A percentile compares a stretch with the other conserved stretches of the same genome.
These are phyloP conservation scores for Microstroma glucosiphilum DNA, from an alignment of 1,284 basidiomycete genomes.

Conservation along the genomic window DNA sequence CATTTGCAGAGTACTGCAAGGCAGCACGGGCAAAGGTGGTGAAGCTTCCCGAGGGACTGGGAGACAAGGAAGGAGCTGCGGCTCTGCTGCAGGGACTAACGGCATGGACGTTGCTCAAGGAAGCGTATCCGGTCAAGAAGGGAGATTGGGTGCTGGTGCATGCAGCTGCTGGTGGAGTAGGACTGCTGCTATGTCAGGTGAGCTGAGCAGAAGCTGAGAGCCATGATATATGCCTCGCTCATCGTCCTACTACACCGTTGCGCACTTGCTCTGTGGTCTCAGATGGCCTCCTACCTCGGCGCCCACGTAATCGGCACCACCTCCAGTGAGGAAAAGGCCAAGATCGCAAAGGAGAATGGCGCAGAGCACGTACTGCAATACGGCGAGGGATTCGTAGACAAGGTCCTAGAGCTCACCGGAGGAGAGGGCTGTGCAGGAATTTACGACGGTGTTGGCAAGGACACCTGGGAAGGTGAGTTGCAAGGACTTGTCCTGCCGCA, in stretches of 20 bases:
- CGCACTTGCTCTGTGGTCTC: too few relatives aligned
- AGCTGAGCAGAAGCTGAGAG: too few relatives aligned
- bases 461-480: slow-evolving; percentile 61
- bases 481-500: slow-evolving; percentile 57
- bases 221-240: neutral
- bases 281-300: slow-evolving; percentile 57
- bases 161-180: slow-evolving; percentile 75
- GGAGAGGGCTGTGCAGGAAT: slow-evolving; percentile 73
- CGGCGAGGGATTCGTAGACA: slow-evolving; percentile 17
- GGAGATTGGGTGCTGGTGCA: slow-evolving; percentile 66
- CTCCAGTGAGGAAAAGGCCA: slow-evolving; percentile 75
- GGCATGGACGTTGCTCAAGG: slow-evolving; percentile 69
- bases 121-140: slow-evolving; percentile 71
- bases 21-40: slow-evolving; percentile 63
- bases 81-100: slow-evolving; percentile 72
- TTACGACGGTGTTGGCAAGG: slow-evolving; percentile 83
- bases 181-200: slow-evolving; percentile 56
- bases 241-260: neutral
- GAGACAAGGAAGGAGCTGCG: slow-evolving; percentile 64
- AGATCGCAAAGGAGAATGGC: slow-evolving; percentile 71
- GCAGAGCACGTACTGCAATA: slow-evolving; percentile 83
- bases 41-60: slow-evolving; percentile 57
- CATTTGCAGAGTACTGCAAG: slow-evolving; percentile 71
- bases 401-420: slow-evolving; percentile 62
- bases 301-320: slow-evolving; percentile 92